A percentile compares a stretch with the other conserved stretches of the same genome.
These are phyloP conservation scores for Eimeria maxima DNA, from an alignment of 169 alveolate genomes.

Conservation along the genomic window DNA sequence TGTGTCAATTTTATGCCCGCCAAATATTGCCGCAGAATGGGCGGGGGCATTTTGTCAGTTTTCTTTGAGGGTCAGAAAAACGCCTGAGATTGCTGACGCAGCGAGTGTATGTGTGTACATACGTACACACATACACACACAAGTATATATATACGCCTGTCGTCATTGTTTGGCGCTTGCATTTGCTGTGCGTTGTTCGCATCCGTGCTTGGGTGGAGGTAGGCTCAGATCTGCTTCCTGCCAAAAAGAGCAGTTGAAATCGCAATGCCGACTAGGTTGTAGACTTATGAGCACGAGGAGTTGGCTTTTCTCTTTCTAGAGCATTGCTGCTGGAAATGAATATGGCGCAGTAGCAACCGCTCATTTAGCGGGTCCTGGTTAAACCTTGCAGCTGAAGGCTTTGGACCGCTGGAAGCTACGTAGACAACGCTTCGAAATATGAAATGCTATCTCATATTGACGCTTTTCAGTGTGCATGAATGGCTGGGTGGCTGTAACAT, in stretches of 20 bases:
- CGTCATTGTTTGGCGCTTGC: neutral
- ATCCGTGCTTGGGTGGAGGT: neutral
- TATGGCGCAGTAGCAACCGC: neutral
- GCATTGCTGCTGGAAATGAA: neutral
- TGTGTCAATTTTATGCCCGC: neutral
- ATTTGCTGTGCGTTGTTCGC: neutral
- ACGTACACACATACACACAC: too few relatives aligned
- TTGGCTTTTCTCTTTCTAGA: neutral
- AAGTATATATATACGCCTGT: neutral
- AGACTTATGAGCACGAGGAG: neutral
- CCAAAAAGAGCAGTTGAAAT: constrained; percentile 5
- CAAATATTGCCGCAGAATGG: neutral
- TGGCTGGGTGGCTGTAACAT: neutral
- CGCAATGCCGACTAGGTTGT: neutral
- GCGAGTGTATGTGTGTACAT: constrained; percentile 10
- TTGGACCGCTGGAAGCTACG: neutral
- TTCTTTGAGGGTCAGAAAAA: neutral
- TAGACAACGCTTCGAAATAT: neutral
- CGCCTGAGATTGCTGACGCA: neutral
- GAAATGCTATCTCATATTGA: neutral
- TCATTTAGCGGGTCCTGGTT: neutral
- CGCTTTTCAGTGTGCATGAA: neutral
- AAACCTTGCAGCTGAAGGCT: neutral
- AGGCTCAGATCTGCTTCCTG: neutral
- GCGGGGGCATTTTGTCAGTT: constrained; percentile 22